These are phyloP conservation scores for Berberis thunbergii DNA, from an alignment of 164 flowering plant genomes.

Conservation along the genomic window DNA sequence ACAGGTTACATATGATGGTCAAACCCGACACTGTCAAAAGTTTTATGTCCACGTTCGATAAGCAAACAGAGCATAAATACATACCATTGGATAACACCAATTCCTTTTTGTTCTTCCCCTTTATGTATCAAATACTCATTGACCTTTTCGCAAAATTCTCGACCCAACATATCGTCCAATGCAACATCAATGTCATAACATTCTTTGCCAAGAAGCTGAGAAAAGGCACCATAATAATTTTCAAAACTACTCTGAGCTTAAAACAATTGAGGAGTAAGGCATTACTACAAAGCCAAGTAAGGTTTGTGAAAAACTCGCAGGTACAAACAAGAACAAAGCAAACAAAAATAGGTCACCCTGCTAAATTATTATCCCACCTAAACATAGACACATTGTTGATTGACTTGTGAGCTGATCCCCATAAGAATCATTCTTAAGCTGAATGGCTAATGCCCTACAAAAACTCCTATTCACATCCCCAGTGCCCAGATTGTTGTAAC, in stretches of 20 bases:
- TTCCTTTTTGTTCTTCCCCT: conserved; percentile 58
- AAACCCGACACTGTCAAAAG: too few species aligned
- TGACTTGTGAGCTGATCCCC: too few species aligned
- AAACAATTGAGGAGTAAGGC: neutral
- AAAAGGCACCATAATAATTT: conserved; percentile 6
- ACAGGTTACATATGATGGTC: too few species aligned
- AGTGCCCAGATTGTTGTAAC: too few species aligned
- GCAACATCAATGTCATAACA: conserved; percentile 93
- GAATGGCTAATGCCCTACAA: too few species aligned
- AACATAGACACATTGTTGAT: neutral
- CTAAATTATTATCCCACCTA: neutral
- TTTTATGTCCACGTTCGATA: too few species aligned
- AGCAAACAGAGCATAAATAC: neutral
- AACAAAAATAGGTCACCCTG: neutral
- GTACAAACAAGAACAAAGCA: neutral
- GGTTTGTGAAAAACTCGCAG: neutral
- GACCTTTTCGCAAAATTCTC: conserved; percentile 78
- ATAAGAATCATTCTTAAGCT: too few species aligned
- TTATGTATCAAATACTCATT: conserved; percentile 42
- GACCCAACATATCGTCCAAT: conserved; percentile 81
- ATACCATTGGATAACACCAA: conserved; percentile 67
- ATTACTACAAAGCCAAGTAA: neutral
- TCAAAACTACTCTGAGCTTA: neutral
- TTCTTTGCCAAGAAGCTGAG: conserved; percentile 82
- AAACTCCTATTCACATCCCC: too few species aligned